Evolutionary conservation across 2,329 filamentous ascomycete genomes (phyloP).

Genomic region (Cryphonectria parasitica): DNA sequence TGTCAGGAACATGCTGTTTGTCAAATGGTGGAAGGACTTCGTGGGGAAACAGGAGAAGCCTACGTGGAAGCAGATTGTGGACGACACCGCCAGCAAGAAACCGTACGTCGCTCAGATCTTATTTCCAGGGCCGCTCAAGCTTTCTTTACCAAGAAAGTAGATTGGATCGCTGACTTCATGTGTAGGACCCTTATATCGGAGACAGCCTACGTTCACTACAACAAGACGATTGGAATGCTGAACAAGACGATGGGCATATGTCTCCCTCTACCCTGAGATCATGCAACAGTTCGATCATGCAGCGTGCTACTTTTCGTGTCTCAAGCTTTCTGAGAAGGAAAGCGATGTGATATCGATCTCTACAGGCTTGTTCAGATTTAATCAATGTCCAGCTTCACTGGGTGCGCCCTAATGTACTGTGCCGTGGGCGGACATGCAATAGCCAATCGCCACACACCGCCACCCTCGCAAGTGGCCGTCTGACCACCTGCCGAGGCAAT

Average conservation of each 20-base stretch:
- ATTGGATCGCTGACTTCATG: conserved; percentile 29
- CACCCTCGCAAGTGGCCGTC: background rate
- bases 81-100: background rate
- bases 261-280: conserved; percentile 46
- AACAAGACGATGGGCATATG: conserved; percentile 75
- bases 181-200: conserved; percentile 30
- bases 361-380: background rate
- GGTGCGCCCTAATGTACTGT: background rate
- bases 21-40: conserved; percentile 32
- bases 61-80: conserved; percentile 17
- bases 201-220: conserved; percentile 62
- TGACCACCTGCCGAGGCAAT: background rate
- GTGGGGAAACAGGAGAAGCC: conserved; percentile 46
- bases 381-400: too few relatives aligned
- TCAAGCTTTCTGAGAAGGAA: background rate
- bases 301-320: background rate
- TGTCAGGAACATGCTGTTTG: conserved; percentile 65
- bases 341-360: background rate
- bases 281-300: background rate
- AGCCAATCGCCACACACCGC: background rate
- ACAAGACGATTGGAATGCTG: conserved; percentile 72
- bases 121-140: background rate
- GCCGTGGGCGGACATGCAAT: too few relatives aligned
- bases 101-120: conserved; percentile 29
- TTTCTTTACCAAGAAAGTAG: conserved; percentile 18